Base-by-base conservation (phyloP, 2,329 filamentous ascomycete species). In the Monosporascus sp. region DNA sequence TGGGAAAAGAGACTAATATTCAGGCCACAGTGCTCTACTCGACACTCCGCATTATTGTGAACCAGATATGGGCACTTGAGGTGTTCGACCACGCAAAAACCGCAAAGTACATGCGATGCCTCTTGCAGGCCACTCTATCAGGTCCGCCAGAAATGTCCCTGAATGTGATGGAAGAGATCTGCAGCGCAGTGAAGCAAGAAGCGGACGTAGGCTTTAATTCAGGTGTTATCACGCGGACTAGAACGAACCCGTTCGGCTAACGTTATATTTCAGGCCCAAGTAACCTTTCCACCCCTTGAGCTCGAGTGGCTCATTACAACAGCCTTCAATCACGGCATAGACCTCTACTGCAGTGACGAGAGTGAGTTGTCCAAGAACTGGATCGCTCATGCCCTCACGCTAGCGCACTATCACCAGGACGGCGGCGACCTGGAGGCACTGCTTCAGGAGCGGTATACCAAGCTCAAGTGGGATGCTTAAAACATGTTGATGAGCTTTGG, bases 61-160 rank as follows among this genome's bases (percentile, higher is more conserved):
- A 89, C 62, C 75, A 84, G 48, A 84, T 87, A 18, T 87, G 82
- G 70, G 74, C 70, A 1, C 68, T 84, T 1, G 77, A 84, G 18
- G 63, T 69, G 1, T 82, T 85, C 45, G 78, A 87, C 56, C 74
- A 76, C 5, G 65, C 68, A 1, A 85, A 83, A 60, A 74, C 95
- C 1, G 81, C 88, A 7, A 87, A 87, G 61, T 96, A 94, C 74
- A 80, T 93, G 46, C 82, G 89, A 1, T 91, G 88, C 61, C 75
- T 94, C 2, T 88, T 93, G 58, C 86, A 88, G 56, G 75, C 84
- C 1, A 79, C 87, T 0, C 70, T 91, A 0, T 73, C 79, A 1
- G 72, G 79, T 5, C 78, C 85, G 47, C 78, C 83, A 20, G 68
- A 68, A 0, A 69, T 84, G 17, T 80, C 82, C 9, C 72, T 87